Evolutionary conservation across 108 stramenopile genomes (phyloP).

Genomic region (Ochromonas danica): DNA sequence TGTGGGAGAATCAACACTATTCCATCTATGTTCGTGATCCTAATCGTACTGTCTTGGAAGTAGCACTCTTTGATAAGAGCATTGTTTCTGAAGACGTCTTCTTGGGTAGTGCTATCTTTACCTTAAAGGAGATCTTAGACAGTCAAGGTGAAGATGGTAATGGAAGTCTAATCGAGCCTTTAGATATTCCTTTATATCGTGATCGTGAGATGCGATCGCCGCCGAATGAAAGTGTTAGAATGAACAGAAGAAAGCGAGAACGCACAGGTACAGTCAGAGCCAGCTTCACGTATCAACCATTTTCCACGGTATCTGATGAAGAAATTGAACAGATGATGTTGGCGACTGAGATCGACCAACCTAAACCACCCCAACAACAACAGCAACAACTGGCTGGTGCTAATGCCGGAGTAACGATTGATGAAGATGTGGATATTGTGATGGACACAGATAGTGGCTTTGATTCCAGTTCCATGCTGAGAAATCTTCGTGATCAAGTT

Average conservation of each 20-base stretch:
- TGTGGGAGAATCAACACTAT: neutral
- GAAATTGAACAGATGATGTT: too few relatives aligned
- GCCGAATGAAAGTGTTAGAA: neutral
- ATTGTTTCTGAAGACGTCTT: neutral
- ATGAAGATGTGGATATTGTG: neutral
- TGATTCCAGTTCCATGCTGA: neutral
- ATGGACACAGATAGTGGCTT: neutral
- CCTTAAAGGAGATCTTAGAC: neutral
- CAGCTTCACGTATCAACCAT: too few relatives aligned
- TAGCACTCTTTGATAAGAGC: neutral
- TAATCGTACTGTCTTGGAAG: neutral
- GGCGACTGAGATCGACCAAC: too few relatives aligned
- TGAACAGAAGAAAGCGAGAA: neutral
- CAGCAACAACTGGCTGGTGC: neutral
- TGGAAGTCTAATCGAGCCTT: neutral
- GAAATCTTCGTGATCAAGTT: neutral
- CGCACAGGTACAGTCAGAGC: too few relatives aligned
- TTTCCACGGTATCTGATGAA: too few relatives aligned
- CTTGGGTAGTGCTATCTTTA: neutral
- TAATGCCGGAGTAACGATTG: neutral
- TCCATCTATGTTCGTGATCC: neutral
- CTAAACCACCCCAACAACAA: neutral
- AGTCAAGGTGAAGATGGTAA: neutral
- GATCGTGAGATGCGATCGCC: neutral
- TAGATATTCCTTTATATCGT: neutral